phyloP scores from a whole-genome alignment of 2,329 filamentous ascomycete species.

The Trichothecium sympodiale region DNA sequence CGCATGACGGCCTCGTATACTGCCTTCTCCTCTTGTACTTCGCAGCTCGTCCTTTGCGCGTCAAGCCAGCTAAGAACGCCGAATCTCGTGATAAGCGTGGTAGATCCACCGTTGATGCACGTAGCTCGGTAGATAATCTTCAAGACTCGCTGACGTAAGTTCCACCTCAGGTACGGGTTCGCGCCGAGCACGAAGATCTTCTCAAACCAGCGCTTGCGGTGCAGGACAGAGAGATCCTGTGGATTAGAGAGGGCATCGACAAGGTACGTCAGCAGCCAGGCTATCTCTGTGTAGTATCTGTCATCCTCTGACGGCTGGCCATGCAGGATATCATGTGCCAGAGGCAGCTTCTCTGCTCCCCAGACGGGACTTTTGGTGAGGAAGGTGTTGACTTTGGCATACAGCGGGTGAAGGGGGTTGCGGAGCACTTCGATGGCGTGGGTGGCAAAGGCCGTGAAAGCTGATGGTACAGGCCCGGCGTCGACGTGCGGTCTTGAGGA shows the following conservation, averaged over 20 bases:
- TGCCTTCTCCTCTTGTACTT: constrained; percentile 28
- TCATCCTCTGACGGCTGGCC: constrained; percentile 63
- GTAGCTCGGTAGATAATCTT: constrained; percentile 57
- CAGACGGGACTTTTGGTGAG: constrained; percentile 69
- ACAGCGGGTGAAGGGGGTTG: constrained; percentile 72
- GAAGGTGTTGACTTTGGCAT: constrained; percentile 77
- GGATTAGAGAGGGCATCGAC: constrained; percentile 53
- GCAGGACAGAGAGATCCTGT: constrained; percentile 50
- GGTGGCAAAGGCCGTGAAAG: constrained; percentile 65
- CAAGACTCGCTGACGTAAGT: constrained; percentile 48
- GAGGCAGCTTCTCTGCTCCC: constrained; percentile 60
- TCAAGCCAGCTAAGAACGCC: constrained; percentile 68
- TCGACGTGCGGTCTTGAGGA: constrained; percentile 50
- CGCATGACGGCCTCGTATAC: constrained; percentile 43
- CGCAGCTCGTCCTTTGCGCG: constrained; percentile 39
- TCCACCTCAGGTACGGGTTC: constrained; percentile 51
- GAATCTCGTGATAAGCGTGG: constrained; percentile 68
- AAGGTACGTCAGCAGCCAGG: constrained; percentile 64
- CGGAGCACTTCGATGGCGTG: constrained; percentile 59
- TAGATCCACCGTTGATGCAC: constrained; percentile 59
- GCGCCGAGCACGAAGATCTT: constrained; percentile 59
- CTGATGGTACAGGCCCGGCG: constrained; percentile 53
- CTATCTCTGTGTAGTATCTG: constrained; percentile 58
- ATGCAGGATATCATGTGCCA: constrained; percentile 52
- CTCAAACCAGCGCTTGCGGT: constrained; percentile 58